Base-by-base conservation (phyloP, 2,329 filamentous ascomycete species). In the Arthrobotrys entomopaga region DNA sequence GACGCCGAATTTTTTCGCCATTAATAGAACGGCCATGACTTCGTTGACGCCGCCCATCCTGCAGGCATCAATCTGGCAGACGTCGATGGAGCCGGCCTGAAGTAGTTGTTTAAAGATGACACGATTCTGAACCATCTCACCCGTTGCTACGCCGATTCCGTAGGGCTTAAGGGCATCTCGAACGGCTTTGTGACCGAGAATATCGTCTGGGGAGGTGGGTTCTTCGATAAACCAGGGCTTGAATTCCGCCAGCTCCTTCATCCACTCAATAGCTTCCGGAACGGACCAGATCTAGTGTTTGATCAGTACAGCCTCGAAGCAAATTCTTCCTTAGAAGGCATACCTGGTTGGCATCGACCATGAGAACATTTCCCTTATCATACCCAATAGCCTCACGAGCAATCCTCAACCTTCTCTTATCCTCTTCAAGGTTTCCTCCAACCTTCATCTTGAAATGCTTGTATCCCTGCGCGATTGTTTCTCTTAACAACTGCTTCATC, bases 111-210 rank as follows among this genome's bases (percentile, higher is more conserved):
- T 97, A 87, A 96, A 96, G 79, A 96, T 88, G 77, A 96, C 91
- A 43, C 93, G 89, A 84, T 96, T 97, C 84, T 96, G 93, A 84
- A 92, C 95, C 92, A 96, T 96, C 84, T 97, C 93, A 76, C 93
- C 93, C 0, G 93, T 96, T 6, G 93, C 93, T 3, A 96, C 93
- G 70, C 91, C 91, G 78, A 97, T 92, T 67, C 87, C 87, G 80
- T 88, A 84, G 0, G 90, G 88, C 78, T 86, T 86, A 10, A 97
- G 88, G 2, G 92, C 92, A 75, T 94, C 90, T 59, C 91, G 88
- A 79, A 96, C 89, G 2, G 91, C 90, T 80, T 91, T 91, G 86
- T 97, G 93, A 70, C 93, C 93, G 65, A 95, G 88, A 70, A 96
- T 89, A 81, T 97, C 93, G 80, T 96, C 93, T 11, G 93, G 93